A percentile compares a stretch with the other conserved stretches of the same genome.
phyloP scores from a whole-genome alignment of 2,329 filamentous ascomycete species.

The Ambrosiella cleistominuta region DNA sequence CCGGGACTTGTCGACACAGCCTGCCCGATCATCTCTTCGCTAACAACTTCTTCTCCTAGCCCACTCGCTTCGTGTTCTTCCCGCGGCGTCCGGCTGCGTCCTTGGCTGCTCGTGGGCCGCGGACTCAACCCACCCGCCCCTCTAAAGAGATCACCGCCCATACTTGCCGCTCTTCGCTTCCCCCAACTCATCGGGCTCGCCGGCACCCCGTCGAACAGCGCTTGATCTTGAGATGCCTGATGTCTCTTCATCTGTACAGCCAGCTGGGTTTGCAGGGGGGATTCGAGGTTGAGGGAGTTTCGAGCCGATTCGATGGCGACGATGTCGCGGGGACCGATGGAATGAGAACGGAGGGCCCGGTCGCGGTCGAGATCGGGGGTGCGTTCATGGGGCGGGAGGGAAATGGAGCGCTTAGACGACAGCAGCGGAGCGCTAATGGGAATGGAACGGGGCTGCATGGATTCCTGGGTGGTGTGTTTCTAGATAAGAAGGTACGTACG shows the following conservation, averaged over 20 bases:
- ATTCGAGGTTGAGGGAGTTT: slow-evolving; percentile 33
- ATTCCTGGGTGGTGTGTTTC: background rate
- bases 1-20: slow-evolving; percentile 28
- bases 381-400: slow-evolving; percentile 42
- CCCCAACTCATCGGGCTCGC: background rate
- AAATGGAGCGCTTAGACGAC: slow-evolving; percentile 33
- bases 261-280: background rate
- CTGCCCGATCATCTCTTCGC: slow-evolving; percentile 19
- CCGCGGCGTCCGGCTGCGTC: slow-evolving; percentile 26
- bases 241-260: background rate
- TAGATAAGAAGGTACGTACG: background rate
- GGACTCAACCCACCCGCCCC: slow-evolving; percentile 33
- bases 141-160: slow-evolving; percentile 13
- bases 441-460: background rate
- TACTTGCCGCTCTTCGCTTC: slow-evolving; percentile 10
- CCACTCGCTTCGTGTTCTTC: slow-evolving; percentile 22
- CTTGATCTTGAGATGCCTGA: slow-evolving; percentile 11
- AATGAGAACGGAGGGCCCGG: slow-evolving; percentile 43
- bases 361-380: slow-evolving; percentile 37
- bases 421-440: background rate
- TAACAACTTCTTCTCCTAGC: slow-evolving; percentile 15
- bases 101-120: slow-evolving; percentile 42
- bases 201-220: background rate
- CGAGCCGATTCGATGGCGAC: slow-evolving; percentile 35
- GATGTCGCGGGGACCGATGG: slow-evolving; percentile 37